A percentile compares a stretch with the other conserved stretches of the same genome.
phyloP scores from a whole-genome alignment of 805 yeast species.

The Kodamaea neixiangensis region DNA sequence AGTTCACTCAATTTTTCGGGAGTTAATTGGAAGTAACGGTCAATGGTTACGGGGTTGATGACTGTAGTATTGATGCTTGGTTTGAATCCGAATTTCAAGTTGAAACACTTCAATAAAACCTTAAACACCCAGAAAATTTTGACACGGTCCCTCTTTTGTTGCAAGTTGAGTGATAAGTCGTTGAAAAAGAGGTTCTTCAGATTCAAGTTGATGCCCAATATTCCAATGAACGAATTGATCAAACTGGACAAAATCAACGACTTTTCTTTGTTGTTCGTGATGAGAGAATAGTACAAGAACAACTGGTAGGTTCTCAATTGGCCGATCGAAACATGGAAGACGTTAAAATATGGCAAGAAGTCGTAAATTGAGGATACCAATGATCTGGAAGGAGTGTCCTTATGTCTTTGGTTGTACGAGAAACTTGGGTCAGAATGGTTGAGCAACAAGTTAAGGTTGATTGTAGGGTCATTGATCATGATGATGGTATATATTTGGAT shows the following conservation, averaged over 20 bases:
- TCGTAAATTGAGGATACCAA: constrained; percentile 40
- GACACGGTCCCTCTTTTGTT: constrained; percentile 41
- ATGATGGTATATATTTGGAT: constrained; percentile 54
- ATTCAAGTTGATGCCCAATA: constrained; percentile 44
- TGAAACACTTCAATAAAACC: constrained; percentile 42
- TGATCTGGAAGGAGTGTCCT: constrained; percentile 1
- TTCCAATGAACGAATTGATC: constrained; percentile 45
- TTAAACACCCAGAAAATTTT: constrained; percentile 50
- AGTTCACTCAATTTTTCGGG: constrained; percentile 43
- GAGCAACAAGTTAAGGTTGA: constrained; percentile 41
- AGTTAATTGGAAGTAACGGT: constrained; percentile 44
- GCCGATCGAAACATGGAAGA: constrained; percentile 46
- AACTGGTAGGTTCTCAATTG: constrained; percentile 53
- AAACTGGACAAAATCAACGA: constrained; percentile 38
- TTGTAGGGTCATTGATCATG: constrained; percentile 50
- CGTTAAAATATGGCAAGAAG: constrained; percentile 50
- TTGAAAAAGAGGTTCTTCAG: constrained; percentile 45
- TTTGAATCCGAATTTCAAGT: constrained; percentile 46
- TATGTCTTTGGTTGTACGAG: constrained; percentile 11
- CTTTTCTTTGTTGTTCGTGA: constrained; percentile 44
- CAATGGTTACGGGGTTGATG: constrained; percentile 48
- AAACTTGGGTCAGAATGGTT: constrained; percentile 40
- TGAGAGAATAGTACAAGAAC: constrained; percentile 49
- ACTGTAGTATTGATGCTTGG: constrained; percentile 49
- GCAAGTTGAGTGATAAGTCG: constrained; percentile 43